Conservation (phyloP, 1,284 basidiomycete genomes). For the Meripilus lineatus region DNA sequence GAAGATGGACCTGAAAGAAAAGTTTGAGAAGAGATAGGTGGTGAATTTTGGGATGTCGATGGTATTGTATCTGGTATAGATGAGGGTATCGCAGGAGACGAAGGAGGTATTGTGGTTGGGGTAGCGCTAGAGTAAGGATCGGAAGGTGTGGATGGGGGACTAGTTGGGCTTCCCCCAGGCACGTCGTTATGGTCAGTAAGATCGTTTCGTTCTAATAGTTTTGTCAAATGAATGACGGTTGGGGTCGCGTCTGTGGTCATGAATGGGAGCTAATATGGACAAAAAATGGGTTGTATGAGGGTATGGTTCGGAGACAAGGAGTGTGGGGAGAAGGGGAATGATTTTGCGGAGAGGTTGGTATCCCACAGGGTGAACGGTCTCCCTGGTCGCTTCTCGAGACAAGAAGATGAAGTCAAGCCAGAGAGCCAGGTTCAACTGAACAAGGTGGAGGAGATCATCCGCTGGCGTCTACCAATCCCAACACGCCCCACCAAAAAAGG, state of each 20-base stretch:
- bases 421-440: too few relatives aligned
- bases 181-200: constrained; percentile 10
- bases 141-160: constrained; percentile 13
- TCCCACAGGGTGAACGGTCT: too few relatives aligned
- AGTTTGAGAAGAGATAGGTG: constrained; percentile 11
- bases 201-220: constrained; percentile 23
- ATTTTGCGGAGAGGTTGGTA: too few relatives aligned
- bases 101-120: constrained; percentile 2
- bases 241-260: constrained; percentile 18
- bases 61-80: constrained; percentile 7
- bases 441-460: too few relatives aligned
- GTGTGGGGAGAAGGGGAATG: not conserved
- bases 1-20: too few relatives aligned
- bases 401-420: too few relatives aligned
- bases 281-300: constrained; percentile 7
- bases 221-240: constrained; percentile 21
- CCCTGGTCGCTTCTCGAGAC: too few relatives aligned
- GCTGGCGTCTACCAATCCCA: too few relatives aligned
- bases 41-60: constrained; percentile 10
- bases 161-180: too few relatives aligned
- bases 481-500: too few relatives aligned
- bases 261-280: constrained; percentile 18
- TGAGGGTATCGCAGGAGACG: constrained; percentile 15
- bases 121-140: constrained; percentile 3
- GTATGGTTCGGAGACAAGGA: constrained; percentile 11